Base-by-base conservation (phyloP, 108 stramenopile genomes). In the Craspedostauros australis region DNA sequence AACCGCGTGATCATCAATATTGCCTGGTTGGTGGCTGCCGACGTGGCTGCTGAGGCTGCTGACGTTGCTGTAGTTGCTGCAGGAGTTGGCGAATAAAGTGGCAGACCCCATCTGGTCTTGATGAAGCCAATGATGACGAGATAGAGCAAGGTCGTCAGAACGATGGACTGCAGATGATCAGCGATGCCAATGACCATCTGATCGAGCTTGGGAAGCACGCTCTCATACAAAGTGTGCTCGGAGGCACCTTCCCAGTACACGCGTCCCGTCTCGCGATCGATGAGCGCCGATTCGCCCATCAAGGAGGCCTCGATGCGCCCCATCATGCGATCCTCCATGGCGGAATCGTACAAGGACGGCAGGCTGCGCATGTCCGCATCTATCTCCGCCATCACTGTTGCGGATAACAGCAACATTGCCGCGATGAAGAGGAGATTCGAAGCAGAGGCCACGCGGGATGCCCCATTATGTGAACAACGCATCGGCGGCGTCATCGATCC, bases 181-280 rank as follows among this genome's bases (percentile, higher is more conserved):
- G 38, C 56, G 39, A 57, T n/a, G n/a, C n/a, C n/a, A n/a, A n/a
- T n/a, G n/a, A n/a, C 66, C 29, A 38, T 60, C 48, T 57, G 57
- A 51, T 68, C 54, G 5, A 68, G 23, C 32, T 50, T 60, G 8
- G 66, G 28, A 27, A 60, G 39, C 6, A 64, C 5, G 28, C 58
- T 68, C 37, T 68, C 66, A 12, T 34, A 40, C 25, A 68, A 40
- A 24, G 66, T 68, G 19, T 39, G 59, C 15, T 57, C 54, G 8
- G 70, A 46, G 1, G 79, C 79, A 5, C 80, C 79, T 50, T 88
- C 80, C 86, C 86, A 88, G 54, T 68, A 88, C 18, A 88, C 76
- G 18, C 74, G 55, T 21, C 79, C 83, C 14, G 83, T 88, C 50
- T 88, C 86, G 18, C 73, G 64, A 48, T 88, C 86, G 36, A 88